Evolutionary conservation across 805 yeast genomes (phyloP).

Genomic region (Saccharomyces cerevisiae): DNA sequence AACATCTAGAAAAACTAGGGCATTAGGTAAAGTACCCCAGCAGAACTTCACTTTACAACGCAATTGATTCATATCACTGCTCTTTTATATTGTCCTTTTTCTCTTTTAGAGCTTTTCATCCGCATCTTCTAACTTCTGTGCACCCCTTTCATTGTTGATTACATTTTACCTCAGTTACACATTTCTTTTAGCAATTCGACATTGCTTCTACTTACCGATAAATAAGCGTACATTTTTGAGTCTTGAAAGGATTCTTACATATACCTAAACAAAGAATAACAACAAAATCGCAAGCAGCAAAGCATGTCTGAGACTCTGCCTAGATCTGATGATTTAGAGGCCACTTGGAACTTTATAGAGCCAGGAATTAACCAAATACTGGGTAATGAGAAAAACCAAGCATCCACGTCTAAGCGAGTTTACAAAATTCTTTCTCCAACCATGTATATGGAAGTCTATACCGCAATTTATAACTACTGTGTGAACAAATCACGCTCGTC

Average conservation of each 20-base stretch:
- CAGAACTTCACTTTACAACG: neutral
- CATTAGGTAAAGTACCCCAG: neutral
- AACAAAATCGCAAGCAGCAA: neutral
- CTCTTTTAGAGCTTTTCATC: neutral
- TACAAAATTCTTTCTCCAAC: slow-evolving; percentile 57
- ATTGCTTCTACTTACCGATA: neutral
- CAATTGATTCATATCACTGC: neutral
- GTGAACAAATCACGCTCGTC: slow-evolving; percentile 59
- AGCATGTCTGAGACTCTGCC: slow-evolving; percentile 35
- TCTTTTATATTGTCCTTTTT: neutral
- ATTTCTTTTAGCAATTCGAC: neutral
- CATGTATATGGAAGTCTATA: slow-evolving; percentile 83
- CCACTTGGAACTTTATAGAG: slow-evolving; percentile 72
- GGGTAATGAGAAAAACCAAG: slow-evolving; percentile 42
- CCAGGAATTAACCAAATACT: slow-evolving; percentile 66
- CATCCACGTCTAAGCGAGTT: slow-evolving; percentile 31
- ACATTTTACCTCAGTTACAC: neutral
- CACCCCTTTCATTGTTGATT: neutral
- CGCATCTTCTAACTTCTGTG: neutral
- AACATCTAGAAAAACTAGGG: neutral
- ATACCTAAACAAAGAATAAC: neutral
- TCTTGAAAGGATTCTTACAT: neutral
- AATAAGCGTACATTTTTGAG: neutral
- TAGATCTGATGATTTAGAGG: slow-evolving; percentile 50
- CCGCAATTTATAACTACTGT: slow-evolving; percentile 89